phyloP scores from a whole-genome alignment of 495 filamentous ascomycete genomes.

The Chaetomium tenue region DNA sequence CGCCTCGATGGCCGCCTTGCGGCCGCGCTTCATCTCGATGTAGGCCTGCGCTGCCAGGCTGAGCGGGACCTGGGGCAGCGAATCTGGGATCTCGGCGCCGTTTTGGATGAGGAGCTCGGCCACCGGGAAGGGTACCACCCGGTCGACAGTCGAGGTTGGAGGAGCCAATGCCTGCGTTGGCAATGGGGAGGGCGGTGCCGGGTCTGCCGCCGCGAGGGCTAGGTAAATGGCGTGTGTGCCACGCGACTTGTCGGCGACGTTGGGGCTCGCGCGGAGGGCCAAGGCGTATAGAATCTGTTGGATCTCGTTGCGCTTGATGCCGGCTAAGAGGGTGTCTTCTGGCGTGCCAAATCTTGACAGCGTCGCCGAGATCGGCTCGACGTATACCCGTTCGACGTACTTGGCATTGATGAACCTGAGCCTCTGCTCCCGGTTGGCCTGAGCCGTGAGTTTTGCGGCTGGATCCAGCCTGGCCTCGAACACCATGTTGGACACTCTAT shows the following conservation, averaged over 20 bases:
- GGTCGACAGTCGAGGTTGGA: constrained; percentile 37
- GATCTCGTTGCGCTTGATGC: constrained; percentile 91
- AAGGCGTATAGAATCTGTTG: constrained; percentile 88
- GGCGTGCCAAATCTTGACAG: constrained; percentile 74
- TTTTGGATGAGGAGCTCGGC: constrained; percentile 94
- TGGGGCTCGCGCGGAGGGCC: constrained; percentile 82
- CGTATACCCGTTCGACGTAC: constrained; percentile 80
- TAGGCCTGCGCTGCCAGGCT: constrained; percentile 76
- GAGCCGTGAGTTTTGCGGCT: constrained; percentile 64
- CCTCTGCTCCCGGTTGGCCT: constrained; percentile 82
- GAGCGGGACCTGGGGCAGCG: constrained; percentile 49
- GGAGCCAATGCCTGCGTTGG: constrained; percentile 22
- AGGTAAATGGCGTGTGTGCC: constrained; percentile 86
- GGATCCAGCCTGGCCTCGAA: constrained; percentile 87
- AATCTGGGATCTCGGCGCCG: constrained; percentile 78
- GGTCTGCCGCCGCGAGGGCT: constrained; percentile 91
- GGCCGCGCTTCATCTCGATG: constrained; percentile 73
- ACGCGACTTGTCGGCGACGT: constrained; percentile 79
- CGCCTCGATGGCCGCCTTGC: constrained; percentile 43
- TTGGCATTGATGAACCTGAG: constrained; percentile 92
- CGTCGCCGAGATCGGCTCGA: constrained; percentile 72
- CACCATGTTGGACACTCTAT: constrained; percentile 91
- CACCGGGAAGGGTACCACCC: constrained; percentile 65
- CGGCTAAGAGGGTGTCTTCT: constrained; percentile 88
- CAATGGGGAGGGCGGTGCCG: constrained; percentile 63